Evolutionary conservation across 352 stramenopile genomes (phyloP).

Genomic region (Globisporangium solare): DNA sequence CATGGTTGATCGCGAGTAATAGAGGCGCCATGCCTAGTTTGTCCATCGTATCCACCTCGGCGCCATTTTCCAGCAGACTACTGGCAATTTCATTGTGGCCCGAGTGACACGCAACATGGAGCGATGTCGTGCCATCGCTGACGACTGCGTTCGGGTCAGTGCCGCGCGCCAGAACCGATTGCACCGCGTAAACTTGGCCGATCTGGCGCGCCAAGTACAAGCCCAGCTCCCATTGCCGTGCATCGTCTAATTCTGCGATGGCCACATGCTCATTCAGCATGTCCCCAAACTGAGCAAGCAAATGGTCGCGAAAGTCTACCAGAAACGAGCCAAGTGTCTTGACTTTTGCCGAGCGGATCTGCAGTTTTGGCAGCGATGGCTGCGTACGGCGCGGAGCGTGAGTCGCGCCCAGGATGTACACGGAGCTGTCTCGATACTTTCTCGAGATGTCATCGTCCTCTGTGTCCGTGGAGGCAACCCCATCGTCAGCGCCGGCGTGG

Average conservation of each 20-base stretch:
- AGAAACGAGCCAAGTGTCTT: conserved; percentile 36
- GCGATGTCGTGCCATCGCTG: conserved; percentile 29
- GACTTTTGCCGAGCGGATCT: conserved; percentile 25
- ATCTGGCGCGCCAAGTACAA: conserved; percentile 48
- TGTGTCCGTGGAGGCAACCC: not conserved
- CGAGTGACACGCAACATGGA: conserved; percentile 42
- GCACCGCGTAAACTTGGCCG: conserved; percentile 38
- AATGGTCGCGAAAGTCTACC: conserved; percentile 41
- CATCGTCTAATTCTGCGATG: conserved; percentile 15
- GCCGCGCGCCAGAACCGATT: conserved; percentile 36
- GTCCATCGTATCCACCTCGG: conserved; percentile 37
- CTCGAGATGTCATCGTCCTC: conserved; percentile 8
- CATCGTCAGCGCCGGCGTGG: not conserved
- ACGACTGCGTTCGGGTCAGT: conserved; percentile 36
- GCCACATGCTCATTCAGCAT: conserved; percentile 2
- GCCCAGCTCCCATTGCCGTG: conserved; percentile 46
- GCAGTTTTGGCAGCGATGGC: conserved; percentile 31
- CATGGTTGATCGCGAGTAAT: conserved; percentile 42
- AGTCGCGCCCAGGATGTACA: conserved; percentile 10
- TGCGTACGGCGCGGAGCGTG: conserved; percentile 8
- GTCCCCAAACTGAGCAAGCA: conserved; percentile 30
- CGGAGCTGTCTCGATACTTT: conserved; percentile 9
- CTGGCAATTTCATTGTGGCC: conserved; percentile 42
- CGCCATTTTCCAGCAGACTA: conserved; percentile 37
- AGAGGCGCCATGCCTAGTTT: conserved; percentile 41